Evolutionary conservation across 2,329 filamentous ascomycete species (phyloP).

Genomic region (Botrytis tulipae): DNA sequence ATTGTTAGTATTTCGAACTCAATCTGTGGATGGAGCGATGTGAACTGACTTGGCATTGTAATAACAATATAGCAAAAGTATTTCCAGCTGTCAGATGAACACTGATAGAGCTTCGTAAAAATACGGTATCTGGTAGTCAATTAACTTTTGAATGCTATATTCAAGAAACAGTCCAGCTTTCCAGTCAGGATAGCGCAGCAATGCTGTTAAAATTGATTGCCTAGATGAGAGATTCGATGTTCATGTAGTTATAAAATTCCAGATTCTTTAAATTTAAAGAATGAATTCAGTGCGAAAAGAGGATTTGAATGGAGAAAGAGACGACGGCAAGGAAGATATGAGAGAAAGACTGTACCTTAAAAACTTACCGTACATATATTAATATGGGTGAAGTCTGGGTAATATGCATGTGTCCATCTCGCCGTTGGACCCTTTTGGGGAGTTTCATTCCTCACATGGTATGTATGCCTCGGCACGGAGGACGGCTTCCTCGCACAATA

Average conservation of each 20-base stretch:
- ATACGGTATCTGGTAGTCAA: neutral
- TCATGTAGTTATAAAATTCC: neutral
- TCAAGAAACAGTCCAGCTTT: neutral
- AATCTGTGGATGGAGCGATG: neutral
- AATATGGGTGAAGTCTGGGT: neutral
- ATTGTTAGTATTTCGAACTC: neutral
- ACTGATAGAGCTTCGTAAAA: neutral
- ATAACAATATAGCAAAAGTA: neutral
- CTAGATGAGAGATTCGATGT: neutral
- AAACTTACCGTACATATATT: neutral
- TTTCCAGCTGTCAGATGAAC: neutral
- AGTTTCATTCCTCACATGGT: neutral
- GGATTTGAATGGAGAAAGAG: neutral
- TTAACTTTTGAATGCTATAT: neutral
- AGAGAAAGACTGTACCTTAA: neutral
- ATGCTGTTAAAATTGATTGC: neutral
- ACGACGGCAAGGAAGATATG: neutral
- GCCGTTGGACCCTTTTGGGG: neutral
- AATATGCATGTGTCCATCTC: neutral
- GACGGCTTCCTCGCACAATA: neutral
- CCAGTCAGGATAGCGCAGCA: neutral
- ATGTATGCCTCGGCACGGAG: neutral
- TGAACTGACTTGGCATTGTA: conserved; percentile 33
- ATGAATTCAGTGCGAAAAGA: neutral
- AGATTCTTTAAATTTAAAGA: neutral